Evolutionary conservation across 768 basidiomycete species (phyloP).

Genomic region (Termitomyces sp.): DNA sequence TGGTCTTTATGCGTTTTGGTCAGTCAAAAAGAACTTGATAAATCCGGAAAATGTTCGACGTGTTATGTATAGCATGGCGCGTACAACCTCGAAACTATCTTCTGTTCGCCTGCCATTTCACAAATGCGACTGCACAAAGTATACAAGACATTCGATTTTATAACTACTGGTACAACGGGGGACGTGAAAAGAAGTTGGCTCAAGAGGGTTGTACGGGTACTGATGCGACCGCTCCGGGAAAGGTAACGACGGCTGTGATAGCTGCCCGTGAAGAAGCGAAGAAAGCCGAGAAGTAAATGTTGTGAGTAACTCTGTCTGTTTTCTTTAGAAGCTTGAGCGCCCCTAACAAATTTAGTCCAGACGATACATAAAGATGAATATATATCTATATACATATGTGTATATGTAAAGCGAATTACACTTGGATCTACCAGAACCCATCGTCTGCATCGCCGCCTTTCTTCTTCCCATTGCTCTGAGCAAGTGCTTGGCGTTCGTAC

Average conservation of each 20-base stretch:
- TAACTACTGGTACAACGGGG: conserved; percentile 89
- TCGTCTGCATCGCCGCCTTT: conserved; percentile 67
- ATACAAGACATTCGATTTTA: conserved; percentile 81
- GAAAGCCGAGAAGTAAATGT: conserved; percentile 23
- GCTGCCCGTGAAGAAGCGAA: conserved; percentile 36
- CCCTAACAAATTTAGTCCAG: conserved; percentile 3
- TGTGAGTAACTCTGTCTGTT: neutral
- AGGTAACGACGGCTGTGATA: conserved; percentile 46
- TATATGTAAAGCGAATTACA: conserved; percentile 11
- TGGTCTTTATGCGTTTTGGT: conserved; percentile 97
- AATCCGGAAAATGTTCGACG: neutral
- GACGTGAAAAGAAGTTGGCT: conserved; percentile 66
- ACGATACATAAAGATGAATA: conserved; percentile 13
- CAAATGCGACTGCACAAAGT: conserved; percentile 83
- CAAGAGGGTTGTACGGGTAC: conserved; percentile 20
- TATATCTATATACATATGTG: conserved; percentile 12
- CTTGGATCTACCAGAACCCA: conserved; percentile 61
- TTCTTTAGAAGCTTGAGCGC: neutral
- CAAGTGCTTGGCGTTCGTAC: conserved; percentile 84
- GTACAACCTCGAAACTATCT: conserved; percentile 96
- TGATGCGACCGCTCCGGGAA: conserved; percentile 27
- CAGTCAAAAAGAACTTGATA: conserved; percentile 16
- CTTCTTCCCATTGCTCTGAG: conserved; percentile 70
- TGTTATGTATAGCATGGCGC: conserved; percentile 65
- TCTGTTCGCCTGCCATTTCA: conserved; percentile 89